Conservation (phyloP, 257 asterid species). For the Nicotiana otophora region DNA sequence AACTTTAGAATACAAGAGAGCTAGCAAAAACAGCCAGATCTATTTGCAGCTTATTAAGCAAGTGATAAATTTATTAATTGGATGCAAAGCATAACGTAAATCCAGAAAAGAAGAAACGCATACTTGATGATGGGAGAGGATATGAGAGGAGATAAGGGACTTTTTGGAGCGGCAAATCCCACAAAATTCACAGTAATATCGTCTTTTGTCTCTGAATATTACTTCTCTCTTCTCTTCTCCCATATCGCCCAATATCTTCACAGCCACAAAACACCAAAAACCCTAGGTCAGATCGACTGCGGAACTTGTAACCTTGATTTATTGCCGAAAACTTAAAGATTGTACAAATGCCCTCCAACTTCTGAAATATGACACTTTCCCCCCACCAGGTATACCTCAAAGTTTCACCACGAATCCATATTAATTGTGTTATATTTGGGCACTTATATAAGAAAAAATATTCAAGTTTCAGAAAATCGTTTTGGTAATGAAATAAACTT, state of each 20-base stretch:
- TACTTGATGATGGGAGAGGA: conserved; percentile 57
- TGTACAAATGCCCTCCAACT: background rate
- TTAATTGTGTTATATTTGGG: background rate
- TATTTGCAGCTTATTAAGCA: background rate
- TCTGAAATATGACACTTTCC: background rate
- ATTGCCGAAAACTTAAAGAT: background rate
- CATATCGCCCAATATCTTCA: background rate
- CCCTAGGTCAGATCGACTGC: background rate
- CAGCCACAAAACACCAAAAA: background rate
- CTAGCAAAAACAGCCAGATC: background rate
- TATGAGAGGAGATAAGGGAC: conserved; percentile 59
- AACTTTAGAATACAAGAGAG: background rate
- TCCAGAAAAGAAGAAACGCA: background rate
- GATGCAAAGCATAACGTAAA: background rate
- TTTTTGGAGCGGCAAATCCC: conserved; percentile 90
- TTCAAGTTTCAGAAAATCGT: no score
- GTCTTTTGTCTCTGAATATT: conserved; percentile 61
- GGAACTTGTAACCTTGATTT: background rate
- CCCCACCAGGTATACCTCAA: background rate
- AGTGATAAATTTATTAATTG: background rate
- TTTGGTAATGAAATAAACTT: no score
- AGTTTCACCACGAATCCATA: background rate
- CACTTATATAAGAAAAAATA: no score
- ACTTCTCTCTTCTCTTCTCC: conserved; percentile 22
- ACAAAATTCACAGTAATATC: conserved; percentile 75